Evolutionary conservation across 768 basidiomycete genomes (phyloP).

Genomic region (Lentinula lateritia): DNA sequence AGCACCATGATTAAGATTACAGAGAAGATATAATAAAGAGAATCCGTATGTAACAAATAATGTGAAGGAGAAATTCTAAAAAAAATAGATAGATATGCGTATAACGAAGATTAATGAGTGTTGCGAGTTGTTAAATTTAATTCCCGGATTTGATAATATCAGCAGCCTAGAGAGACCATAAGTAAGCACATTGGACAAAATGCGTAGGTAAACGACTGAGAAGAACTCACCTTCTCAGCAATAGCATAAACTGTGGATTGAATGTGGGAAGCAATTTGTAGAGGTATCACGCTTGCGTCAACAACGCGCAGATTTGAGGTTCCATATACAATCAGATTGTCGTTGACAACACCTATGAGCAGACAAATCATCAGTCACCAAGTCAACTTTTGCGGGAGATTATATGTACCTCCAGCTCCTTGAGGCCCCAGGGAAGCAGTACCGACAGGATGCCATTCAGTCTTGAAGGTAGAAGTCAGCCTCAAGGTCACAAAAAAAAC

Average conservation of each 20-base stretch:
- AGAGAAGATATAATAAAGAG: not conserved
- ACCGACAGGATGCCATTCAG: conserved; percentile 3
- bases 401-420: conserved; percentile 1
- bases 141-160: not conserved
- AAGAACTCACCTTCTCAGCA: conserved; percentile 2
- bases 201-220: not conserved
- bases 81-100: not conserved
- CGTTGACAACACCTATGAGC: conserved; percentile 31
- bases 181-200: not conserved
- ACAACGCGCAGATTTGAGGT: conserved; percentile 34
- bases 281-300: conserved; percentile 29
- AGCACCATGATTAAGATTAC: not conserved
- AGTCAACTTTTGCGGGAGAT: not conserved
- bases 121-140: not conserved
- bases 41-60: not conserved
- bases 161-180: not conserved
- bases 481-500: not conserved
- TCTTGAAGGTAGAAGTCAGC: not conserved
- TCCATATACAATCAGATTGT: conserved; percentile 30
- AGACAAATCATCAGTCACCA: not conserved
- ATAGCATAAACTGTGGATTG: conserved; percentile 5
- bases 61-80: not conserved
- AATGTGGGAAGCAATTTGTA: conserved; percentile 23
- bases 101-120: not conserved
- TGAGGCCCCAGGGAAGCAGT: conserved; percentile 1